A percentile compares a stretch with the other conserved stretches of the same genome.
These are phyloP conservation scores for Fusarium sp. DNA, from an alignment of 2,329 filamentous ascomycete species.

Conservation along the genomic window DNA sequence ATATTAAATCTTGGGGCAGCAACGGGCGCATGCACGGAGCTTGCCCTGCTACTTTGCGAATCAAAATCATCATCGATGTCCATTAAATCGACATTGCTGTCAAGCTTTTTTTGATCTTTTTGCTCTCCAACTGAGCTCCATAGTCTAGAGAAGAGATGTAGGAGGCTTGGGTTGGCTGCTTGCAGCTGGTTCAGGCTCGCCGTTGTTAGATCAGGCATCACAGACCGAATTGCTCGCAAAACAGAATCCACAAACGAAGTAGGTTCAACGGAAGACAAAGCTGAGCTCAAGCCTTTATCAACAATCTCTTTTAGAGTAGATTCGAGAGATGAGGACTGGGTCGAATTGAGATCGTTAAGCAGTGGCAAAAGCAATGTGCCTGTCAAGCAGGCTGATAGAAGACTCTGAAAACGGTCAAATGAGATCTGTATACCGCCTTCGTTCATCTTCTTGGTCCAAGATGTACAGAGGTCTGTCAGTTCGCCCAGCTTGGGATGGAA, in stretches of 20 bases:
- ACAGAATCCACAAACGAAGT: conserved; percentile 61
- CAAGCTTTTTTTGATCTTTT: conserved; percentile 44
- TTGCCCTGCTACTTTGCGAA: conserved; percentile 67
- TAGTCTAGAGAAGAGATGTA: conserved; percentile 60
- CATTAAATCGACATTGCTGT: conserved; percentile 67
- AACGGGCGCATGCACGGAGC: conserved; percentile 52
- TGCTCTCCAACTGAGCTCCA: conserved; percentile 47
- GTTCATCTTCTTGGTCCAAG: conserved; percentile 61
- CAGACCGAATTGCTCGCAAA: conserved; percentile 60
- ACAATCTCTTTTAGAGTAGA: conserved; percentile 57
- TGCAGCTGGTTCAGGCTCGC: conserved; percentile 56
- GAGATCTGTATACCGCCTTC: conserved; percentile 66
- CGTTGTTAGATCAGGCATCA: conserved; percentile 61
- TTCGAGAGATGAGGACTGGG: conserved; percentile 64
- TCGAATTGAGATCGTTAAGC: conserved; percentile 61
- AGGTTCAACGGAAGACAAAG: conserved; percentile 61
- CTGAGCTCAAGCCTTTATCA: conserved; percentile 57
- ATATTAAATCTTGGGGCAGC: conserved; percentile 63
- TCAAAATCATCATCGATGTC: conserved; percentile 76
- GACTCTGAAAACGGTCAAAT: conserved; percentile 65
- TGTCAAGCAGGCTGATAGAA: conserved; percentile 63
- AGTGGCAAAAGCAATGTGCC: conserved; percentile 62
- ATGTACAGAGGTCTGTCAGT: conserved; percentile 60
- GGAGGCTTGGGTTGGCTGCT: conserved; percentile 56
- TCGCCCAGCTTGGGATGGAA: conserved; percentile 67